Evolutionary conservation across 345 rosid genomes (phyloP), one percentile per base, ranked within the genome.

Genomic region (Chamaenerion angustifolium): DNA sequence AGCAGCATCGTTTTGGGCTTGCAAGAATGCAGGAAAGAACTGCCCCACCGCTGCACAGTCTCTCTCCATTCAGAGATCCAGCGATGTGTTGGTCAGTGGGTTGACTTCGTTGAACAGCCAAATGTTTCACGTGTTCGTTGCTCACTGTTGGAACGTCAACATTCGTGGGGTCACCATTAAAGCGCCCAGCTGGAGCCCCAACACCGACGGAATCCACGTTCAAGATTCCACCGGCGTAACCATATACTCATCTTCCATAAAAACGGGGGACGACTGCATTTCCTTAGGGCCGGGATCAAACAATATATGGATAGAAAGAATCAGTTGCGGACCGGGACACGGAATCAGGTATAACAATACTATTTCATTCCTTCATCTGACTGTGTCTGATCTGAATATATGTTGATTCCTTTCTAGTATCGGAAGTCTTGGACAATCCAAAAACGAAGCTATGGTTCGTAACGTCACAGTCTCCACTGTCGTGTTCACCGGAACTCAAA

Each of bases 231-330:
- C 60, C 8, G 44, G 53, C 37, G 49, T 79, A 12, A 40, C 37
- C 1, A 43, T 79, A 40, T 49, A 53, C 4, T 57, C 71, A 21
- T 71, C 78, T 0, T 37, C 9, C 23, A 75, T 83, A 4, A 65
- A 51, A 11, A 77, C 87, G 8, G 80, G 87, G 10, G 92, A 80
- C 14, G 87, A 83, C 27, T 83, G 87, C 50, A 57, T 77, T 0
- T 65, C 80, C 0, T 61, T 79, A 21, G 67, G 69, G 4, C 73
- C 69, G 18, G 78, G 76, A 11, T 56, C 65, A 7, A 21, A 53
- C n/a, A 63, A 66, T 50, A 56, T 75, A 19, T 52, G 56, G 37
- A 56, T 82, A 10, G 50, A 58, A 13, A 46, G 68, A 0, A 64
- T 79, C 16, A 19, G 46, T 19, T 79, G 82, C 13, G 82, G 92